Conservation (phyloP, 169 alveolate genomes). For the Toxoplasma gondii region DNA sequence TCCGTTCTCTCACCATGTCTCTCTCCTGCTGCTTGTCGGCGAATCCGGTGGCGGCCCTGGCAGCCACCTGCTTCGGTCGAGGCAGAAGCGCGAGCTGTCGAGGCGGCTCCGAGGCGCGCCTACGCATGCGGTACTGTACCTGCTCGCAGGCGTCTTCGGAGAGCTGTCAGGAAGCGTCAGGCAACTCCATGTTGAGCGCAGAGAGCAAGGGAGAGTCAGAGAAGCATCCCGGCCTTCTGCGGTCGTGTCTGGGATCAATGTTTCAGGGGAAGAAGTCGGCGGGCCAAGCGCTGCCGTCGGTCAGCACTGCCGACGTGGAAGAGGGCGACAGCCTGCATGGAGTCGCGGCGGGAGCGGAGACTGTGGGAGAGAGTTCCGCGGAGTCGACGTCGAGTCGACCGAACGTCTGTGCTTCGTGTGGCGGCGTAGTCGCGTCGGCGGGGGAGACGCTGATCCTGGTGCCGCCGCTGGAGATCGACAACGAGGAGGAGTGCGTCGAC, state of each 20-base stretch:
- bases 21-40: neutral
- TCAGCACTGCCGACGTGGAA: too few relatives aligned
- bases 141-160: neutral
- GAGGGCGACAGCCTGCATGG: too few relatives aligned
- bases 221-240: too few relatives aligned
- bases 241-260: too few relatives aligned
- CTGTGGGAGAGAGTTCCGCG: too few relatives aligned
- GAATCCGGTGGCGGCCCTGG: neutral
- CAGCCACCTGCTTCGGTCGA: neutral
- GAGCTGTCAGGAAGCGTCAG: too few relatives aligned
- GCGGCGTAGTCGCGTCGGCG: neutral
- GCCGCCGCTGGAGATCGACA: neutral
- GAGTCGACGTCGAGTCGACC: neutral
- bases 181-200: too few relatives aligned
- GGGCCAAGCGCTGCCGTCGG: too few relatives aligned
- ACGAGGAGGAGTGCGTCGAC: neutral
- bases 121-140: neutral
- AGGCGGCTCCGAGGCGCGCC: neutral
- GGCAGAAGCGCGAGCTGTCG: neutral
- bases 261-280: too few relatives aligned
- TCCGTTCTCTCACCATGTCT: too few relatives aligned
- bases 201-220: too few relatives aligned
- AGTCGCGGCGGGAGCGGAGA: too few relatives aligned
- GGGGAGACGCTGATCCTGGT: neutral
- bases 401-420: neutral